Evolutionary conservation across 164 flowering plant species (phyloP).

Genomic region (Nymphaea thermarum): DNA sequence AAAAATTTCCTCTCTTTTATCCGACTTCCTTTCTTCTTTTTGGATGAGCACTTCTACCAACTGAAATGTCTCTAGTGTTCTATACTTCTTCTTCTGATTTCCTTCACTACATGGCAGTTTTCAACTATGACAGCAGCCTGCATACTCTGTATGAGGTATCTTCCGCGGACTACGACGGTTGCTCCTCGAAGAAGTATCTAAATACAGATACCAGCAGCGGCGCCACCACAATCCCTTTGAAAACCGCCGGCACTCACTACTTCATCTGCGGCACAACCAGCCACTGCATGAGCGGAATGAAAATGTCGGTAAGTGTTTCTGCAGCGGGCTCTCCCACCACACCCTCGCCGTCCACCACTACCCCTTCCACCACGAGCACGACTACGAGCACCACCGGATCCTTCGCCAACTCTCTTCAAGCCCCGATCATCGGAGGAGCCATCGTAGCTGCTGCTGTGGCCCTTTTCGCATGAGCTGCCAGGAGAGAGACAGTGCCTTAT

Average conservation of each 20-base stretch:
- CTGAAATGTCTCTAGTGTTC: too few species aligned
- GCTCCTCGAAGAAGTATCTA: slow-evolving; percentile 17
- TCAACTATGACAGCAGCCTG: slow-evolving; percentile 21
- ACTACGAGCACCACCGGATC: slow-evolving; percentile 5
- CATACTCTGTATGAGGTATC: slow-evolving; percentile 45
- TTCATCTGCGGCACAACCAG: slow-evolving; percentile 33
- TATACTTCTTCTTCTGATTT: too few species aligned
- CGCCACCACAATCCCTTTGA: slow-evolving; percentile 27
- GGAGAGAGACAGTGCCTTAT: too few species aligned
- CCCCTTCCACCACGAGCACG: neutral
- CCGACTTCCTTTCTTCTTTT: too few species aligned
- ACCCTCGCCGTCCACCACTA: slow-evolving; percentile 2
- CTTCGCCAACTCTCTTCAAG: slow-evolving; percentile 4
- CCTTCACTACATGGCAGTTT: slow-evolving; percentile 15
- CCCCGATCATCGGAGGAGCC: too few species aligned
- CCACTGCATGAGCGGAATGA: slow-evolving; percentile 45
- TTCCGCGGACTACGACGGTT: slow-evolving; percentile 25
- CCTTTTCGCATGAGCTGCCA: too few species aligned
- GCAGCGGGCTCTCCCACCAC: slow-evolving; percentile 1
- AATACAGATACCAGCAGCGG: slow-evolving; percentile 22
- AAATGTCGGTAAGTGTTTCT: slow-evolving; percentile 27
- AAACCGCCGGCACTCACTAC: slow-evolving; percentile 32
- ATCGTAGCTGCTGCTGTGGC: too few species aligned
- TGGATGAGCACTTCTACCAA: too few species aligned
- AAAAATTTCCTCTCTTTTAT: too few species aligned